Evolutionary conservation across 129 eudicot species (phyloP).

Genomic region (Lactuca saligna): DNA sequence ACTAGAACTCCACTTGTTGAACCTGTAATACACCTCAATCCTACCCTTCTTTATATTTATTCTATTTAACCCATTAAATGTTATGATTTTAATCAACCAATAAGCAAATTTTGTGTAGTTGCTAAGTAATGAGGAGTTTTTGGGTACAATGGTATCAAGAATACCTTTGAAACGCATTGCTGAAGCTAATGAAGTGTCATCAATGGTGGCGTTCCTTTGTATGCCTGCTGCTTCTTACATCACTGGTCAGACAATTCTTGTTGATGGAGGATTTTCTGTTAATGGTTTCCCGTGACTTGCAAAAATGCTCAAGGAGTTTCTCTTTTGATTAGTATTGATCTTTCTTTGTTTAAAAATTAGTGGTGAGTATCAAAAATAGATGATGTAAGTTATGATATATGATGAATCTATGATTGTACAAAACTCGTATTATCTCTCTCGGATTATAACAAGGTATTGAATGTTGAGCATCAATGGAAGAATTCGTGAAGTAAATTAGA

Average conservation of each 20-base stretch:
- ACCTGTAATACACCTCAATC: slow-evolving; percentile 37
- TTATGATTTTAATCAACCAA: too few relatives aligned
- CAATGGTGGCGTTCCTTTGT: slow-evolving; percentile 76
- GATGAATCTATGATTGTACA: too few relatives aligned
- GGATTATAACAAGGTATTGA: too few relatives aligned
- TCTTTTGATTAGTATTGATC: background rate
- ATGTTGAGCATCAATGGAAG: too few relatives aligned
- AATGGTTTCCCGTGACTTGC: slow-evolving; percentile 40
- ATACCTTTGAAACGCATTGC: slow-evolving; percentile 65
- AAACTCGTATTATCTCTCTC: too few relatives aligned
- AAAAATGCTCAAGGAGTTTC: background rate
- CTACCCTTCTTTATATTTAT: background rate
- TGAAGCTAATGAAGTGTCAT: slow-evolving; percentile 71
- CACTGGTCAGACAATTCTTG: slow-evolving; percentile 70
- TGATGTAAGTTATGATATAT: too few relatives aligned
- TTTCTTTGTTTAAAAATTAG: too few relatives aligned
- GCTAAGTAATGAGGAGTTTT: slow-evolving; percentile 34
- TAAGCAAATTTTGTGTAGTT: too few relatives aligned
- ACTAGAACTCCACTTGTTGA: slow-evolving; percentile 66
- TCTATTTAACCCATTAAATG: too few relatives aligned
- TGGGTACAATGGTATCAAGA: slow-evolving; percentile 48
- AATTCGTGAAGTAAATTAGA: too few relatives aligned
- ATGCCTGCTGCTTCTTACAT: slow-evolving; percentile 81
- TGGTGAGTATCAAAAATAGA: too few relatives aligned
- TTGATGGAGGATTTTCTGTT: slow-evolving; percentile 76